Evolutionary conservation across 2,329 filamentous ascomycete genomes (phyloP).

Genomic region (Ambrosiella beaveri): DNA sequence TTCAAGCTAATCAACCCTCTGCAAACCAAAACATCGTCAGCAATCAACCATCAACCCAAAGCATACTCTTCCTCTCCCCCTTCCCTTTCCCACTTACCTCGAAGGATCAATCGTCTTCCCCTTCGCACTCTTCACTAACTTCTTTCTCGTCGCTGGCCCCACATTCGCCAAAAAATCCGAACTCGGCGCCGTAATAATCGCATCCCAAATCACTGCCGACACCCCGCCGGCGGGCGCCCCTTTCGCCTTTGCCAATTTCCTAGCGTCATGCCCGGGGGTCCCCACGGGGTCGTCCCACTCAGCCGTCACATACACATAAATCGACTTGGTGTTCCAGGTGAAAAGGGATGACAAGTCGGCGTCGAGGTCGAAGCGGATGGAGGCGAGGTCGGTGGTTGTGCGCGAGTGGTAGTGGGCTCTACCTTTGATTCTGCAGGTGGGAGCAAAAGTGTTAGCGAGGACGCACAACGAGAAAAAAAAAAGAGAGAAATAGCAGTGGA

Average conservation of each 20-base stretch:
- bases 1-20: conserved; percentile 60
- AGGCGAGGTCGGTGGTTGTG: conserved; percentile 89
- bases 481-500: not conserved
- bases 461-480: not conserved
- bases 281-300: conserved; percentile 35
- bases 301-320: conserved; percentile 91
- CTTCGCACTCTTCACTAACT: conserved; percentile 39
- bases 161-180: conserved; percentile 46
- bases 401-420: conserved; percentile 88
- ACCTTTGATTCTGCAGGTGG: conserved; percentile 51
- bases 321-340: conserved; percentile 98
- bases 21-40: not conserved
- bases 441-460: not conserved
- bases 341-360: conserved; percentile 84
- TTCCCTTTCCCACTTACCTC: not conserved
- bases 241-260: conserved; percentile 14
- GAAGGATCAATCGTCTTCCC: conserved; percentile 41
- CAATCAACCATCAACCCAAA: conserved; percentile 38
- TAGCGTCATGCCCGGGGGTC: not conserved
- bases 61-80: no score
- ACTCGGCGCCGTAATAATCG: conserved; percentile 64
- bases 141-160: conserved; percentile 42
- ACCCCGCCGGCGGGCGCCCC: conserved; percentile 19
- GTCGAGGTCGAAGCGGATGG: conserved; percentile 83
- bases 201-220: conserved; percentile 86